A percentile compares a stretch with the other conserved stretches of the same genome.
These are phyloP conservation scores for Acarospora socialis DNA, from an alignment of 2,329 filamentous ascomycete species.

Conservation along the genomic window DNA sequence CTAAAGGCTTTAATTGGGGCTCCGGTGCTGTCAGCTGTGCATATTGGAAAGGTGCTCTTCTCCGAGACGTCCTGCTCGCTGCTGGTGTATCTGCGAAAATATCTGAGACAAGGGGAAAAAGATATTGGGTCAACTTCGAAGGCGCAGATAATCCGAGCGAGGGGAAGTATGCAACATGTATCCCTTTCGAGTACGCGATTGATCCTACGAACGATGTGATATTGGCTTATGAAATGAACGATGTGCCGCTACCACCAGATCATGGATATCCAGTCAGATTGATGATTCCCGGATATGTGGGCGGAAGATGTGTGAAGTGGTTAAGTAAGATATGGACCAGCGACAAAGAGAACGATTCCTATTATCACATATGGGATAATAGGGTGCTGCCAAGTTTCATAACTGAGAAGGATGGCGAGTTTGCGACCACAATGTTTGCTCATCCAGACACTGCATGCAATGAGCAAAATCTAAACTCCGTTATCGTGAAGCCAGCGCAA, in stretches of 20 bases:
- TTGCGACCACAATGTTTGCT: conserved; percentile 33
- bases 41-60: conserved; percentile 35
- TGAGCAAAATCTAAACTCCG: conserved; percentile 36
- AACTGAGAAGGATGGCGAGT: conserved; percentile 33
- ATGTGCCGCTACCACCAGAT: conserved; percentile 25
- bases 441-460: conserved; percentile 35
- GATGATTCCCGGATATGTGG: conserved; percentile 29
- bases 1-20: conserved; percentile 36
- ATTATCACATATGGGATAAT: conserved; percentile 39
- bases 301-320: conserved; percentile 30
- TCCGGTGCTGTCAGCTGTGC: conserved; percentile 33
- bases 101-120: conserved; percentile 13
- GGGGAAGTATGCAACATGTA: conserved; percentile 34
- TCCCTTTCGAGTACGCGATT: conserved; percentile 36
- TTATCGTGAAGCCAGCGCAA: conserved; percentile 33
- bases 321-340: conserved; percentile 26
- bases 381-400: conserved; percentile 34
- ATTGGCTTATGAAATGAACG: conserved; percentile 31
- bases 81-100: conserved; percentile 23
- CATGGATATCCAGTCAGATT: conserved; percentile 31
- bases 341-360: conserved; percentile 27
- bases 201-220: conserved; percentile 33
- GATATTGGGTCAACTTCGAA: conserved; percentile 35
- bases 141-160: conserved; percentile 34
- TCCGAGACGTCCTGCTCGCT: conserved; percentile 31